Percentiles rank a stretch among this genome's conserved stretches.
phyloP scores from a whole-genome alignment of 2,329 filamentous ascomycete genomes.

The Neonectria faginata region DNA sequence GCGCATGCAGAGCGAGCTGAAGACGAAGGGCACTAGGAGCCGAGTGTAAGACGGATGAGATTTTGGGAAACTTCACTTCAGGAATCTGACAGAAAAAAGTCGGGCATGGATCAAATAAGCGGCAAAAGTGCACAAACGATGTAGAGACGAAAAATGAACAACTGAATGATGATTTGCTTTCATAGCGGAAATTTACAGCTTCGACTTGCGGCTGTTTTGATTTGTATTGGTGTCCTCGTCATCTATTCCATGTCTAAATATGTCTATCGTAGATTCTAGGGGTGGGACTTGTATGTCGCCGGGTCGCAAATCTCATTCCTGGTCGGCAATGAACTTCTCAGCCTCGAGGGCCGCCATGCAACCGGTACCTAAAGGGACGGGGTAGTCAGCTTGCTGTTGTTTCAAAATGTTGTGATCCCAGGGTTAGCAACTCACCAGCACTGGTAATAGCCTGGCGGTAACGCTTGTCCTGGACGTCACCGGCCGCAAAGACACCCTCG shows the following conservation, averaged over 20 bases:
- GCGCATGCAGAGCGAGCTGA: background rate
- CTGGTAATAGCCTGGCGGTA: slow-evolving; percentile 98
- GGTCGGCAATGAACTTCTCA: slow-evolving; percentile 89
- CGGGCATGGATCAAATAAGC: background rate
- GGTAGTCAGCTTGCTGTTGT: slow-evolving; percentile 1
- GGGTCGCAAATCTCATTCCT: slow-evolving; percentile 60
- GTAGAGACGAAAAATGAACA: slow-evolving; percentile 19
- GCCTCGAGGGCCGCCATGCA: slow-evolving; percentile 97
- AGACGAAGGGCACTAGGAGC: background rate
- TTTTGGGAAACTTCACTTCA: background rate
- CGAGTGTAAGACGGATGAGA: background rate
- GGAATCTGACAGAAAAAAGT: background rate
- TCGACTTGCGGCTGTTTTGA: slow-evolving; percentile 23
- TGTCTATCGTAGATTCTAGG: slow-evolving; percentile 40
- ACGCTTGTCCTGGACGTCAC: slow-evolving; percentile 98
- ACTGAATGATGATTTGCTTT: slow-evolving; percentile 21
- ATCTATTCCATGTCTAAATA: slow-evolving; percentile 33
- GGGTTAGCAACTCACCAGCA: slow-evolving; percentile 74
- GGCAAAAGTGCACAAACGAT: slow-evolving; percentile 8
- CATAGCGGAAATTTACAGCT: slow-evolving; percentile 27
- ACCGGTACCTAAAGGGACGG: slow-evolving; percentile 74
- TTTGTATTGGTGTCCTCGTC: slow-evolving; percentile 24
- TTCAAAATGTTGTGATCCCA: background rate
- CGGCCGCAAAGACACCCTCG: slow-evolving; percentile 93
- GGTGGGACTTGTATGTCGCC: slow-evolving; percentile 29